phyloP scores from a whole-genome alignment of 345 rosid genomes.

The Lepidium aucheri region DNA sequence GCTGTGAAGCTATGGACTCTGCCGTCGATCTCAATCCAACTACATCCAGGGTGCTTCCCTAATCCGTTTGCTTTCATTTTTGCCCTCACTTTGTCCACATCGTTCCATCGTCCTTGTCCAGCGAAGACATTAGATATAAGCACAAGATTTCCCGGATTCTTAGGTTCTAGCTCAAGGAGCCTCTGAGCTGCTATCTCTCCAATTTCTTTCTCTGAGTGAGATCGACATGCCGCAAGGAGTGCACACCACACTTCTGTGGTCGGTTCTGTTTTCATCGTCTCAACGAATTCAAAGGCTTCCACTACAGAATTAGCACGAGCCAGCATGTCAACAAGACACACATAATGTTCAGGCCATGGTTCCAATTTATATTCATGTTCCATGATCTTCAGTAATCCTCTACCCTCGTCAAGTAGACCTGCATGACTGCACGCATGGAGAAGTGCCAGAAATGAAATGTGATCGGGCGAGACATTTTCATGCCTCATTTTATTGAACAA shows the following conservation, averaged over 20 bases:
- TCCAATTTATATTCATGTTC: constrained; percentile 47
- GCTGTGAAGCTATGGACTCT: constrained; percentile 66
- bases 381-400: constrained; percentile 51
- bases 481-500: constrained; percentile 48
- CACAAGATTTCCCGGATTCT: constrained; percentile 75
- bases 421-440: constrained; percentile 84
- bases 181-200: constrained; percentile 62
- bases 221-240: constrained; percentile 64
- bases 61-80: constrained; percentile 65
- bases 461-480: constrained; percentile 48
- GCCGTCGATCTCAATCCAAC: constrained; percentile 73
- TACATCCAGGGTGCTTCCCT: constrained; percentile 80
- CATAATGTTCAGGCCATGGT: constrained; percentile 88
- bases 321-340: constrained; percentile 77
- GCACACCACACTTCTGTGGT: constrained; percentile 88
- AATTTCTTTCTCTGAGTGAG: constrained; percentile 57
- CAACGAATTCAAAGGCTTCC: constrained; percentile 65
- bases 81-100: constrained; percentile 53
- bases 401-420: constrained; percentile 65
- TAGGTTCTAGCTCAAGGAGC: constrained; percentile 47
- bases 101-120: constrained; percentile 60
- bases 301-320: constrained; percentile 64
- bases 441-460: constrained; percentile 66
- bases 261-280: constrained; percentile 54
- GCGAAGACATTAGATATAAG: constrained; percentile 78